Percentiles rank a stretch among this genome's conserved stretches.
These are phyloP conservation scores for Naganishia vaughanmartiniae DNA, from an alignment of 768 basidiomycete genomes.

Conservation along the genomic window DNA sequence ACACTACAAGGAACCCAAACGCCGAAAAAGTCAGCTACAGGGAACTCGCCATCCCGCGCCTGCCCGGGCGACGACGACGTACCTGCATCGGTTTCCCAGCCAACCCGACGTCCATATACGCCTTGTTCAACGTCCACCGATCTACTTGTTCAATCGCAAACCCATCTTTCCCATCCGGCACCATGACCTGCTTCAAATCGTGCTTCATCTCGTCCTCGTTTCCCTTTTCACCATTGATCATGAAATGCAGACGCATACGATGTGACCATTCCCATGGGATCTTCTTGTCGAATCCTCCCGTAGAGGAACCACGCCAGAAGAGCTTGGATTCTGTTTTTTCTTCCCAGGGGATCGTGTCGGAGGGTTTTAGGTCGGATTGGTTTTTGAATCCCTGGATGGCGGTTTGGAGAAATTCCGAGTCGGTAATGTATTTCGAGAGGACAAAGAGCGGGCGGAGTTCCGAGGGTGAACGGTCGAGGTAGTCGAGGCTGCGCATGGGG, in stretches of 20 bases:
- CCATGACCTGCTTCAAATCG: constrained; percentile 45
- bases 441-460: constrained; percentile 46
- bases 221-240: constrained; percentile 51
- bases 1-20: constrained; percentile 48
- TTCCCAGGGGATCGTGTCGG: constrained; percentile 48
- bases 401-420: constrained; percentile 44
- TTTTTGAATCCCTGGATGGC: constrained; percentile 50
- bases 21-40: background rate
- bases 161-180: constrained; percentile 46
- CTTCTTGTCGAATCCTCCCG: constrained; percentile 52
- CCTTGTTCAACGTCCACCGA: constrained; percentile 56
- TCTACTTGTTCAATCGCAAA: constrained; percentile 38
- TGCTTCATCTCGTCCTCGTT: constrained; percentile 50
- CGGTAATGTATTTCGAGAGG: constrained; percentile 49
- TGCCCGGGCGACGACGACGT: constrained; percentile 27
- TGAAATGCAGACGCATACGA: constrained; percentile 52
- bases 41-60: no score
- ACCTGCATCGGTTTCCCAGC: constrained; percentile 55
- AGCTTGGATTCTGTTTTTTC: constrained; percentile 53
- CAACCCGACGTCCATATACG: constrained; percentile 65
- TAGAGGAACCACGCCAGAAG: constrained; percentile 55
- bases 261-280: constrained; percentile 54
- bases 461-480: constrained; percentile 45
- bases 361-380: constrained; percentile 36
- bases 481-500: constrained; percentile 40